Evolutionary conservation across 129 eudicot genomes (phyloP).

Genomic region (Flaveria ramosissima): DNA sequence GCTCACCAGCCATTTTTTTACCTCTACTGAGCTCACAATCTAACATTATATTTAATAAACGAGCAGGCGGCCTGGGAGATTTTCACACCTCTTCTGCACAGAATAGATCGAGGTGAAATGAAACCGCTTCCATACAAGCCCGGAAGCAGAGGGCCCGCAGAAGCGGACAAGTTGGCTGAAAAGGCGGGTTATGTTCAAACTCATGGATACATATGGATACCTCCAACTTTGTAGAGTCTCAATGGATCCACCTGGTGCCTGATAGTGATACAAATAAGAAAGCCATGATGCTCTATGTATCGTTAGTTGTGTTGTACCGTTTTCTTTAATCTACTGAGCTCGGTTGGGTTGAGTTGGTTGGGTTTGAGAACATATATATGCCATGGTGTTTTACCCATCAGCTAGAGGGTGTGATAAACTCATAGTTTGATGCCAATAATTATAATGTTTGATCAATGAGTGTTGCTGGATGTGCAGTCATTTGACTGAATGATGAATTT

Average conservation of each 20-base stretch:
- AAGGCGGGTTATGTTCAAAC: slow-evolving; percentile 87
- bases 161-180: slow-evolving; percentile 76
- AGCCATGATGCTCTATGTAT: not conserved
- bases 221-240: slow-evolving; percentile 66
- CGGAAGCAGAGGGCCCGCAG: slow-evolving; percentile 86
- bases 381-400: slow-evolving; percentile 16
- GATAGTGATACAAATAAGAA: slow-evolving; percentile 26
- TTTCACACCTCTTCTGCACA: slow-evolving; percentile 91
- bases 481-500: not conserved
- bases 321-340: not conserved
- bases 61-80: slow-evolving; percentile 97
- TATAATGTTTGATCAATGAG: not conserved
- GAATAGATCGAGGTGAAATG: slow-evolving; percentile 76
- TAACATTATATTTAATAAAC: not conserved
- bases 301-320: not conserved
- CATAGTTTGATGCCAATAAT: slow-evolving; percentile 25
- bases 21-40: not conserved
- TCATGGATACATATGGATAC: slow-evolving; percentile 92
- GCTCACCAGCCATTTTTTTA: not conserved
- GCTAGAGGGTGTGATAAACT: slow-evolving; percentile 18
- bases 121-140: slow-evolving; percentile 79
- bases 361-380: slow-evolving; percentile 13
- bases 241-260: not conserved
- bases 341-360: not conserved
- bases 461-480: not conserved